Evolutionary conservation across 768 basidiomycete genomes (phyloP), one percentile per base, ranked within the genome.

Genomic region (Tulasnella sp.): DNA sequence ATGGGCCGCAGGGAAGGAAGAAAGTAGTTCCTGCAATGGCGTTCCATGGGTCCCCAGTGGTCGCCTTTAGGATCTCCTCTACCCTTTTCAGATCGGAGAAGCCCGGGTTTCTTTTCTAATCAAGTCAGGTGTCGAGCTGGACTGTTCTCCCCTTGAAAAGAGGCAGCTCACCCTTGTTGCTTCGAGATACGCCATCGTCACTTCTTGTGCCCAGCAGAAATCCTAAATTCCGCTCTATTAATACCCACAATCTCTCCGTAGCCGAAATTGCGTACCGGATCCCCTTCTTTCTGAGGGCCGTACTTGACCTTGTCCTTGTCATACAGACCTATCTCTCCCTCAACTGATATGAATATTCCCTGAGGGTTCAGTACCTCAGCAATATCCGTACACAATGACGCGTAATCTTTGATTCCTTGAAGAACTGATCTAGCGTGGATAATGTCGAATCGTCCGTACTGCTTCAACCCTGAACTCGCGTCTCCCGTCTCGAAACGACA

Each of bases 401-500:
- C 27, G 39, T 74, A 79, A 71, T 73, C 68, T 18, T 62, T 79
- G 44, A 79, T 42, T 16, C 78, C 78, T 44, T 39, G 38, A 18
- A 42, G 24, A 42, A 79, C 56, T 38, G 36, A 10, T 39, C 78
- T 34, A 68, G 31, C 68, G 52, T 79, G 78, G 7, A 79, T 58
- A 21, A 79, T 39, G 42, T 79, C 71, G 46, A 79, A 79, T 8
- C 38, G 24, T 5, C 39, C 58, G 18, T 42, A 34, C 31, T 31
- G 38, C n/a, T 77, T 36, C 36, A 62, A 42, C 10, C 34, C 62
- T 12, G 62, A 14, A 18, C 34, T 27, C 3, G 44, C 76, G 56
- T 77, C 76, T 24, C 58, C 76, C 24, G 24, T 31, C 68, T 77
- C 76, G 40, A 77, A 77, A 27, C 40, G 31, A 39, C 76, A 77